Percentiles rank a stretch among this genome's conserved stretches.
These are phyloP conservation scores for Yarrowia sp. DNA, from an alignment of 805 yeast species.

Conservation along the genomic window DNA sequence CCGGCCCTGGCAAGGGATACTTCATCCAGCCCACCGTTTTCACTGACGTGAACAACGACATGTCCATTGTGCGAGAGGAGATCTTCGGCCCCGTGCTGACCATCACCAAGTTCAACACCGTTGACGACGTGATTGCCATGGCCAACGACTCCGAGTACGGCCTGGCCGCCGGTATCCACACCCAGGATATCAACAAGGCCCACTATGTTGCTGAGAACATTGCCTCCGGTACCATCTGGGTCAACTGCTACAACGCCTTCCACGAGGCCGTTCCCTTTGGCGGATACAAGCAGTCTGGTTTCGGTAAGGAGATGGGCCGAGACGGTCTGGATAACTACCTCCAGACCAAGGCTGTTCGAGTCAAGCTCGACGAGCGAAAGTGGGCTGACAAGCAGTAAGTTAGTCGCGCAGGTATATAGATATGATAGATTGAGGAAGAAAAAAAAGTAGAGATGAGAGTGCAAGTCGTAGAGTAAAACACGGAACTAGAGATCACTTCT, in stretches of 20 bases:
- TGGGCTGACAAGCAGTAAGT: conserved; percentile 31
- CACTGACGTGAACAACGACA: conserved; percentile 67
- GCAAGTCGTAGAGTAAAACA: no score
- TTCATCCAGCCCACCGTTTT: conserved; percentile 80
- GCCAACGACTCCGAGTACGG: conserved; percentile 83
- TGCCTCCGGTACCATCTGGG: conserved; percentile 72
- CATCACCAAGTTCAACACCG: conserved; percentile 67
- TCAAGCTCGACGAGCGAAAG: conserved; percentile 46
- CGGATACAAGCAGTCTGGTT: conserved; percentile 79
- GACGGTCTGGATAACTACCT: conserved; percentile 75
- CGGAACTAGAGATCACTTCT: no score
- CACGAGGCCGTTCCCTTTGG: conserved; percentile 77
- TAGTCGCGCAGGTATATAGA: not conserved
- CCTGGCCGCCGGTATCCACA: conserved; percentile 81
- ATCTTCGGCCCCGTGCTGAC: conserved; percentile 90
- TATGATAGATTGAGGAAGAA: not conserved
- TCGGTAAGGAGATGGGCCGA: conserved; percentile 82
- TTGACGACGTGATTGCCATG: conserved; percentile 68
- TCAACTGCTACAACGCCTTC: conserved; percentile 72
- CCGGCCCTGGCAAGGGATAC: conserved; percentile 59
- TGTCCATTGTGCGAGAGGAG: conserved; percentile 77
- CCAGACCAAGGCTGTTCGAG: conserved; percentile 77
- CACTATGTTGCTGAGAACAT: conserved; percentile 66
- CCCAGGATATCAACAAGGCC: conserved; percentile 69
- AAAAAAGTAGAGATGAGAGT: no score